phyloP scores from a whole-genome alignment of 2,329 filamentous ascomycete genomes.

The Chaetomiaceae sp. region DNA sequence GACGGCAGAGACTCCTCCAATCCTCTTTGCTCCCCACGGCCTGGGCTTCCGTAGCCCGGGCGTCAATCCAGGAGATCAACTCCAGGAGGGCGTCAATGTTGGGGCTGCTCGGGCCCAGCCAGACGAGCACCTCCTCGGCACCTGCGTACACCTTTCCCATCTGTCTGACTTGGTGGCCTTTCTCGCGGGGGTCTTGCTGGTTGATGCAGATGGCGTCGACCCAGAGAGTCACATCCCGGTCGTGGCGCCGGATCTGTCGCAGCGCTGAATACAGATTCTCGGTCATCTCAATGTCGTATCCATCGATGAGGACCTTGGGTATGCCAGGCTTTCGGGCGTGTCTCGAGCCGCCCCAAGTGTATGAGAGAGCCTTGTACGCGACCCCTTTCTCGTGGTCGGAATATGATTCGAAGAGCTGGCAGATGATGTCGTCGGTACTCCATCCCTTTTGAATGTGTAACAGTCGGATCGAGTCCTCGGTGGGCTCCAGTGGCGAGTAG shows the following conservation, averaged over 20 bases:
- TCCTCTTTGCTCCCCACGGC: not conserved
- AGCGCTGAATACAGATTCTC: slow-evolving; percentile 14
- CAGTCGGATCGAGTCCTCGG: not conserved
- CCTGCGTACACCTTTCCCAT: slow-evolving; percentile 15
- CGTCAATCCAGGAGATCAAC: not conserved
- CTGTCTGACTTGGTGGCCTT: slow-evolving; percentile 14
- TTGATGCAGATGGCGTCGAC: slow-evolving; percentile 20
- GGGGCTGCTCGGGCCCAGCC: slow-evolving; percentile 5
- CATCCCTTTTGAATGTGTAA: not conserved
- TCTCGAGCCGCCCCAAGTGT: slow-evolving; percentile 17
- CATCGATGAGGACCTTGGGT: not conserved
- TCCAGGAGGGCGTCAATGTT: not conserved
- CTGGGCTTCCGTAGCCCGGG: not conserved
- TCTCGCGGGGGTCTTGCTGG: slow-evolving; percentile 4
- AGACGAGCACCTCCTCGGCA: slow-evolving; percentile 15
- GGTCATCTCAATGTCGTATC: not conserved
- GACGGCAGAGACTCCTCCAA: not conserved
- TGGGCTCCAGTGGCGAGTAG: not conserved
- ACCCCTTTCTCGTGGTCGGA: slow-evolving; percentile 1
- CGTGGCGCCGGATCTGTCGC: slow-evolving; percentile 7
- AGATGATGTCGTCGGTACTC: not conserved
- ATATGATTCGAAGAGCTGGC: slow-evolving; percentile 19
- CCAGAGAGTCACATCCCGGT: slow-evolving; percentile 13
- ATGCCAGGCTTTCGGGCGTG: not conserved
- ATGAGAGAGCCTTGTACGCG: slow-evolving; percentile 23